Percentiles rank a stretch among this genome's conserved stretches.
Evolutionary conservation across 768 basidiomycete genomes (phyloP).

Genomic region (Panellus pusillus): DNA sequence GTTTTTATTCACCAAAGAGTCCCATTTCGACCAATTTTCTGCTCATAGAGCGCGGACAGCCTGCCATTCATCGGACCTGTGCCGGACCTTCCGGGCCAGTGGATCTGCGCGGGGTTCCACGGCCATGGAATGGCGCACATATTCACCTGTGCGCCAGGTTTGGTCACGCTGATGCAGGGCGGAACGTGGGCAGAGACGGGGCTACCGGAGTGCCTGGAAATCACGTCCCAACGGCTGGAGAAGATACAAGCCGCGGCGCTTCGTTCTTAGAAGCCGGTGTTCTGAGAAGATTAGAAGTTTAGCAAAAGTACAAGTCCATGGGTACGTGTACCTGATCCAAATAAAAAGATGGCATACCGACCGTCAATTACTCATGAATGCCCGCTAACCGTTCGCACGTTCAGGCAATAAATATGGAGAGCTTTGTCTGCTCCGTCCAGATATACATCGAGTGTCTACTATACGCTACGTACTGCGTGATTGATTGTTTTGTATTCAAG

Average conservation of each 20-base stretch:
- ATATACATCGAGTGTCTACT: too few relatives aligned
- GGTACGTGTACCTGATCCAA: too few relatives aligned
- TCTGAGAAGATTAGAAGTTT: conserved; percentile 4
- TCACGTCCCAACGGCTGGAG: conserved; percentile 12
- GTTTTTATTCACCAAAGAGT: neutral
- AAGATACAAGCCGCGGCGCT: neutral
- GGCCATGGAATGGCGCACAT: conserved; percentile 25
- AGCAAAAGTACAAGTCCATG: too few relatives aligned
- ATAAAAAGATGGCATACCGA: too few relatives aligned
- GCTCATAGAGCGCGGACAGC: conserved; percentile 18
- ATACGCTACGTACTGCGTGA: too few relatives aligned
- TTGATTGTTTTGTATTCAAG: too few relatives aligned
- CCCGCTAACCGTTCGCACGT: too few relatives aligned
- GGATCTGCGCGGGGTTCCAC: conserved; percentile 24
- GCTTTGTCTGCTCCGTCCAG: too few relatives aligned
- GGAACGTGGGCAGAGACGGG: conserved; percentile 20
- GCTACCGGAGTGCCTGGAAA: conserved; percentile 20
- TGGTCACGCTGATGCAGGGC: conserved; percentile 19
- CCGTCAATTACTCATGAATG: too few relatives aligned
- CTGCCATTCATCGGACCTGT: conserved; percentile 24
- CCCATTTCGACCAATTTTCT: neutral
- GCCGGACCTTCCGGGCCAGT: conserved; percentile 21
- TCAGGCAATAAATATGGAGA: too few relatives aligned
- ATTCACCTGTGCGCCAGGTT: conserved; percentile 13
- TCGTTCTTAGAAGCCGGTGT: conserved; percentile 4